Base-by-base conservation (phyloP, 768 basidiomycete species). In the Leccinum boreale region DNA sequence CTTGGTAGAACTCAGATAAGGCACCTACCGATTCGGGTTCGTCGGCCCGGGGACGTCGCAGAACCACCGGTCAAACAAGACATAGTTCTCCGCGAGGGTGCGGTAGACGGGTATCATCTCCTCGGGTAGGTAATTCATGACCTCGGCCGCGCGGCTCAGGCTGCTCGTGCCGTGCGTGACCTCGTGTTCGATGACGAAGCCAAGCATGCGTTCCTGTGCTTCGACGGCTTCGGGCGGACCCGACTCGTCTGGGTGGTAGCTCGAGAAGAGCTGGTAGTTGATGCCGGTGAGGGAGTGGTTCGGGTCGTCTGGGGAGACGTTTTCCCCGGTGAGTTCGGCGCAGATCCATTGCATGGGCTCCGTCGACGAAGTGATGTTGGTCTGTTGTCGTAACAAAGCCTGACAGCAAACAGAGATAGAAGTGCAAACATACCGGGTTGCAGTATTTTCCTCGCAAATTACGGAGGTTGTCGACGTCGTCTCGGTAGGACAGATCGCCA, bases 11-110 rank as follows among this genome's bases (percentile, higher is more conserved):
- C 26, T 1, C 3, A 4, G 19, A 44, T 2, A 35, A 0, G 24
- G 3, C 15, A 21, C 46, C 17, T 61, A 67, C 66, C 66, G 66
- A 55, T 67, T 67, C 5, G 66, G 66, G 29, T 67, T 69, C 0
- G 67, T 69, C 4, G 67, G 67, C 5, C 67, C 67, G 1, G 67
- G 67, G 3, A 68, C 67, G 24, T 67, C 67, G 17, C 62, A 67
- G 36, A 65, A 65, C 67, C 67, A 68, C 24, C 51, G 35, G 23
- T 69, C 67, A 15, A 68, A 68, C 3, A 68, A 45, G 23, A 62
- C 58, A 24, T 57, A 68, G 55, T 67, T 68, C 52, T 68, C 62
- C 4, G 67, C 67, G 52, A 68, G 53, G 2, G 65, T 58, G 6
- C 67, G 62, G 26, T 42, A 67, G 3, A 68, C 65, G 39, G 65